A percentile compares a stretch with the other conserved stretches of the same genome.
Evolutionary conservation across 2,329 filamentous ascomycete species (phyloP).

Genomic region (Fusarium chlamydosporum): DNA sequence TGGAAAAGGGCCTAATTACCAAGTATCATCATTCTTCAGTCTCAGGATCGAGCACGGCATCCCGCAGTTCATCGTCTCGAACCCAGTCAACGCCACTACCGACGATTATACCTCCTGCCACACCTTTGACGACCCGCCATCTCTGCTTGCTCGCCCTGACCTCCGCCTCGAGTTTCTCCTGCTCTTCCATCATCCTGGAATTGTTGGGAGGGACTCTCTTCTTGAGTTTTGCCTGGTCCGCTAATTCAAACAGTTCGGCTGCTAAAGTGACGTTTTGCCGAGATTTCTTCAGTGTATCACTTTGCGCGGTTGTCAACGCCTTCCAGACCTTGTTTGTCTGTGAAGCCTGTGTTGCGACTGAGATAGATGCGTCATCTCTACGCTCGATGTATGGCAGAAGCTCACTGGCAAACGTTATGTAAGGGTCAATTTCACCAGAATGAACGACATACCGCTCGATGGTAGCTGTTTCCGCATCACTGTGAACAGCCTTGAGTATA

Average conservation of each 20-base stretch:
- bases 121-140: slow-evolving; percentile 82
- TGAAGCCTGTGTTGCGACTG: slow-evolving; percentile 71
- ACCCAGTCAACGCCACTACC: slow-evolving; percentile 89
- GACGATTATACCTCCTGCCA: slow-evolving; percentile 82
- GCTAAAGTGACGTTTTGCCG: slow-evolving; percentile 75
- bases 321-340: slow-evolving; percentile 66
- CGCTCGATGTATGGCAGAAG: slow-evolving; percentile 75
- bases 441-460: slow-evolving; percentile 72
- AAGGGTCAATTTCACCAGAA: background rate
- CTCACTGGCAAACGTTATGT: slow-evolving; percentile 63
- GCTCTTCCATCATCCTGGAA: slow-evolving; percentile 65
- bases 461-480: slow-evolving; percentile 72
- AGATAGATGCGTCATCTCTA: slow-evolving; percentile 76
- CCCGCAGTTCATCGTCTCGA: slow-evolving; percentile 74
- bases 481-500: slow-evolving; percentile 82
- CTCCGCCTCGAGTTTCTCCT: slow-evolving; percentile 70
- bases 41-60: slow-evolving; percentile 79
- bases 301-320: slow-evolving; percentile 69
- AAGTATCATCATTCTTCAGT: slow-evolving; percentile 54
- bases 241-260: slow-evolving; percentile 72
- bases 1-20: slow-evolving; percentile 4
- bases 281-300: slow-evolving; percentile 69
- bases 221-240: slow-evolving; percentile 67
- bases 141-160: slow-evolving; percentile 73
- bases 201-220: slow-evolving; percentile 69